Evolutionary conservation across 306 rosid genomes (phyloP).

Genomic region (Arachis stenosperma): DNA sequence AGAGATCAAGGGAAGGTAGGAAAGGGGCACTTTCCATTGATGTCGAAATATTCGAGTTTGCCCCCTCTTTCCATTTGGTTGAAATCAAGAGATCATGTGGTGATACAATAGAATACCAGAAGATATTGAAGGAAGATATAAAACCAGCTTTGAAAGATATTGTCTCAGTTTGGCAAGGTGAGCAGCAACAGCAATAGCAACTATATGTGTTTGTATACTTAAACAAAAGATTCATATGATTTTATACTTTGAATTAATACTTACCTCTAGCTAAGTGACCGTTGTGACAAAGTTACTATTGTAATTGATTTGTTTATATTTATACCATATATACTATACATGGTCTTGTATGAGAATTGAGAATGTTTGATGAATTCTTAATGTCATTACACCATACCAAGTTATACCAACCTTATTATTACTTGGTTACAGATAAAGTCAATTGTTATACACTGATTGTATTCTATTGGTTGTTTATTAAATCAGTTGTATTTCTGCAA

Average conservation of each 20-base stretch:
- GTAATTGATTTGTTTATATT: slow-evolving; percentile 24
- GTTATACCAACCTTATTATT: too few species aligned
- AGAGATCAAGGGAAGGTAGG: slow-evolving; percentile 34
- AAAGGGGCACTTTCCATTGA: slow-evolving; percentile 39
- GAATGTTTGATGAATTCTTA: background rate
- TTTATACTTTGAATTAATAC: slow-evolving; percentile 17
- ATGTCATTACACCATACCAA: slow-evolving; percentile 7
- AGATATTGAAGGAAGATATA: slow-evolving; percentile 47
- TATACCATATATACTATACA: background rate
- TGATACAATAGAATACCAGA: slow-evolving; percentile 47
- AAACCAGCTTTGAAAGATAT: slow-evolving; percentile 49
- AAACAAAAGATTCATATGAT: slow-evolving; percentile 22
- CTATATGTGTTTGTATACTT: background rate
- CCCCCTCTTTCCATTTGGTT: slow-evolving; percentile 50
- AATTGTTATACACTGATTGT: background rate
- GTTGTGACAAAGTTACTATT: slow-evolving; percentile 16
- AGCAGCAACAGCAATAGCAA: slow-evolving; percentile 25
- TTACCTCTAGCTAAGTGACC: background rate
- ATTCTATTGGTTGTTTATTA: background rate
- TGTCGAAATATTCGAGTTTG: slow-evolving; percentile 47
- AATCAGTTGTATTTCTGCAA: background rate
- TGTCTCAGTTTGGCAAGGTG: slow-evolving; percentile 50
- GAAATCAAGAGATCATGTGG: slow-evolving; percentile 50
- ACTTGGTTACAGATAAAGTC: too few species aligned
- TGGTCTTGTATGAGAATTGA: slow-evolving; percentile 28